These are phyloP conservation scores for Microcera coccophila DNA, from an alignment of 2,329 filamentous ascomycete genomes.

Conservation along the genomic window DNA sequence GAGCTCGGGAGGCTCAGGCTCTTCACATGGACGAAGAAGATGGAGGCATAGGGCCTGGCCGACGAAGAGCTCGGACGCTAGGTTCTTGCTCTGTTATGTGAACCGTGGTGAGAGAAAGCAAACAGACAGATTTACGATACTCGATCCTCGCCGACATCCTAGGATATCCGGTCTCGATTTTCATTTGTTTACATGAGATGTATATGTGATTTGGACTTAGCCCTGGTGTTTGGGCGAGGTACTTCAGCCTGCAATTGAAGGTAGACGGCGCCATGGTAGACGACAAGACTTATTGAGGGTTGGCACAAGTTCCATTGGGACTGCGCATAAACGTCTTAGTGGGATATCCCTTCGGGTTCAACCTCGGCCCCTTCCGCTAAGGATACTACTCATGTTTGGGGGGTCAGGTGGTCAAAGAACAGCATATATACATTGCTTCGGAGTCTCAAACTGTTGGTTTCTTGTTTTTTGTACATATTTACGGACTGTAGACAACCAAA, in stretches of 20 bases:
- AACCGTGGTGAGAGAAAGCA: constrained; percentile 29
- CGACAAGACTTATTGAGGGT: no score
- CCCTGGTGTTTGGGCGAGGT: constrained; percentile 8
- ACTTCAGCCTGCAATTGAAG: constrained; percentile 4
- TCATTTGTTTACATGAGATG: constrained; percentile 1
- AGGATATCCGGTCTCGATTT: not conserved
- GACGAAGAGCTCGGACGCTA: constrained; percentile 61
- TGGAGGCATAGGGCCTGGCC: constrained; percentile 49
- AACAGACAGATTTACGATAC: no score
- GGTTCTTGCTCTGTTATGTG: constrained; percentile 63
- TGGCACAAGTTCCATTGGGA: no score
- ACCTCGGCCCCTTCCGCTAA: no score
- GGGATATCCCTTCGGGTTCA: no score
- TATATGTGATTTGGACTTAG: constrained; percentile 7
- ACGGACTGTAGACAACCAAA: constrained; percentile 11
- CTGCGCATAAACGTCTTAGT: no score
- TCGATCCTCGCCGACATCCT: no score
- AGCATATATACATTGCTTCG: constrained; percentile 4
- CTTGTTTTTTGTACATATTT: constrained; percentile 17
- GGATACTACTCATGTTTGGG: no score
- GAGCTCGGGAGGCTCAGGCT: constrained; percentile 76
- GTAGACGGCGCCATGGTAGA: constrained; percentile 23
- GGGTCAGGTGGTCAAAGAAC: no score
- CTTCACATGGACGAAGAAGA: constrained; percentile 79
- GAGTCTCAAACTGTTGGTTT: constrained; percentile 6